These are phyloP conservation scores for Didymella pomorum DNA, from an alignment of 2,329 filamentous ascomycete genomes.

Conservation along the genomic window DNA sequence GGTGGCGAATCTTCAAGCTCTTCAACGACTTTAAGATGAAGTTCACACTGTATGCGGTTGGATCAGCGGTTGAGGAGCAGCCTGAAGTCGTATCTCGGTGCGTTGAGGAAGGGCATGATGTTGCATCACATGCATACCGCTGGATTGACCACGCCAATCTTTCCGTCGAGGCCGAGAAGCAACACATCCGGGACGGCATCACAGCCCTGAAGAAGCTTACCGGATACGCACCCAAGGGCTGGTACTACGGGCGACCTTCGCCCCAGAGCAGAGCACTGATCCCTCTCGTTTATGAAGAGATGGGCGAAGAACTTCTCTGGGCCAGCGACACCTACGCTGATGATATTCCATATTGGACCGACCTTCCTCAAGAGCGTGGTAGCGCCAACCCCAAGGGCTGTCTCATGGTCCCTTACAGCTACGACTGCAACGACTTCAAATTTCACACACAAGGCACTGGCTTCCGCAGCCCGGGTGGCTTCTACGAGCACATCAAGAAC, in stretches of 20 bases:
- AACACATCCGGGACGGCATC: constrained; percentile 49
- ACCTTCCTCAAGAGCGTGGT: constrained; percentile 59
- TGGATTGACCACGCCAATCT: constrained; percentile 62
- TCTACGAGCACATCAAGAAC: constrained; percentile 55
- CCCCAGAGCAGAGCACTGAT: constrained; percentile 47
- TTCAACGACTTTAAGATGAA: constrained; percentile 60
- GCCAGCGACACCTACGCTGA: constrained; percentile 62
- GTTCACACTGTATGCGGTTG: constrained; percentile 62
- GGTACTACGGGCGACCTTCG: constrained; percentile 59
- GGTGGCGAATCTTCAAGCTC: constrained; percentile 60
- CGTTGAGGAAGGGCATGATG: constrained; percentile 60
- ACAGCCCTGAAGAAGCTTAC: constrained; percentile 11
- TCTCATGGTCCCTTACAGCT: constrained; percentile 63
- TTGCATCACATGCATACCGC: constrained; percentile 60
- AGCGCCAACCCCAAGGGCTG: constrained; percentile 56
- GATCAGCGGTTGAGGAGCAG: constrained; percentile 58
- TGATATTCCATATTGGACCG: constrained; percentile 65
- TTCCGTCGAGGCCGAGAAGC: constrained; percentile 57
- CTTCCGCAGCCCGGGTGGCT: constrained; percentile 56
- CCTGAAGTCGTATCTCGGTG: constrained; percentile 58
- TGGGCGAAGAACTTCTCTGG: constrained; percentile 61
- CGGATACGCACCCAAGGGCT: constrained; percentile 51
- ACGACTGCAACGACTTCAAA: constrained; percentile 64
- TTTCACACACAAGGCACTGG: constrained; percentile 55
- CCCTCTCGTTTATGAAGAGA: constrained; percentile 50